Base-by-base conservation (phyloP, 1,284 basidiomycete genomes). In the Anthracocystis panici-leucophaei region DNA sequence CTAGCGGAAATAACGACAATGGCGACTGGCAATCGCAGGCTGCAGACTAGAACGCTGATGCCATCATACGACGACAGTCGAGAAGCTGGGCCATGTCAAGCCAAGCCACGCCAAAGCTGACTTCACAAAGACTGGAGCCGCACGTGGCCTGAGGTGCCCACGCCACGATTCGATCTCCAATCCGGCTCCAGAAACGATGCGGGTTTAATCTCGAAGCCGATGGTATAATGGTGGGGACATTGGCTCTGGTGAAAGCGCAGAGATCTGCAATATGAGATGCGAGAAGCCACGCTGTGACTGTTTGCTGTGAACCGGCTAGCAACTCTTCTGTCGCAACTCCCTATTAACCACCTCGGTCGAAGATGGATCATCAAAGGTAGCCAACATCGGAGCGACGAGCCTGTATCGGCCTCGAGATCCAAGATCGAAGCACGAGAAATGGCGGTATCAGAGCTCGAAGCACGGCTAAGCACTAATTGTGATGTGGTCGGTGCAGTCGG, bases 111-210 rank as follows among this genome's bases (percentile, higher is more conserved):
- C 49, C 49, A 29, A 29, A 51, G 7, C 33, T 21, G 49, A 4
- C 8, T 23, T 33, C 49, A 12, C 9, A 35, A 51, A 20, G 8
- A 21, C 29, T 20, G 18, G 27, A 50, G 14, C 18, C 31, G 49
- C 49, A 50, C 49, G 49, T 50, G 49, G 31, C 27, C 44, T 21
- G 12, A 14, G 49, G n/a, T 27, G 29, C 29, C 29, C 33, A 50
- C 49, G 49, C 20, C 20, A 20, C 31, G 29, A 10, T 5, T 31
- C 16, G 23, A 23, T 12, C 29, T 16, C 23, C 7, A 25, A 31
- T 20, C 33, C 31, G 20, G 33, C 33, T 25, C 21, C 8, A 7
- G 10, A 16, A 3, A 23, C 21, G 20, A 21, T 12, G 49, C 49
- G 20, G 21, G n/a, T 12, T 38, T 38, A 27, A 49, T 31, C 31